Percentiles rank a stretch among this genome's conserved stretches.
phyloP scores from a whole-genome alignment of 1,139 yeast species.

The Schizosaccharomyces versatilis region DNA sequence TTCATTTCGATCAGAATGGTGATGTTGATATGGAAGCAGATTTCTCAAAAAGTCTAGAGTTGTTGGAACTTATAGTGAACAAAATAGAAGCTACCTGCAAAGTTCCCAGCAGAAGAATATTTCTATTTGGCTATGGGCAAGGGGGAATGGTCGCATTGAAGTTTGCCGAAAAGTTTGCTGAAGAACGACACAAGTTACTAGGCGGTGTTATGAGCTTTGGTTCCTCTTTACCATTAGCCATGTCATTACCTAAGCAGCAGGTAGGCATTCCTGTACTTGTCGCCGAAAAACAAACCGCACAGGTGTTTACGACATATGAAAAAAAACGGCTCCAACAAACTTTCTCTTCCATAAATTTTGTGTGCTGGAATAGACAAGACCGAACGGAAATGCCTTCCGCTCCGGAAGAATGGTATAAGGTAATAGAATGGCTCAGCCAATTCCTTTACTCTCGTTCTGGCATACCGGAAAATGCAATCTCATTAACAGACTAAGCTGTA shows the following conservation, averaged over 20 bases:
- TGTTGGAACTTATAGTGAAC: not conserved
- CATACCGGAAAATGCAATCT: not conserved
- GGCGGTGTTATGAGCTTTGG: constrained; percentile 2
- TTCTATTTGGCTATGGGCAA: constrained; percentile 1
- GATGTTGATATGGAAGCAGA: not conserved
- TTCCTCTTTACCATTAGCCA: not conserved
- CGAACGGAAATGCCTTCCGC: not conserved
- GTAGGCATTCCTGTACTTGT: not conserved
- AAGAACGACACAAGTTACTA: not conserved
- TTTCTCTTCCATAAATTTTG: not conserved
- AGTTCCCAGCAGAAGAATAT: not conserved
- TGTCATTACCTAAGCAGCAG: not conserved
- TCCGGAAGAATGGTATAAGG: not conserved
- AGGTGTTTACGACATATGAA: not conserved
- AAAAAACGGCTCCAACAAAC: not conserved
- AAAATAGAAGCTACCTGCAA: not conserved
- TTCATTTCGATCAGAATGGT: constrained; percentile 2
- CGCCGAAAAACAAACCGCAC: not conserved
- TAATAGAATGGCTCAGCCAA: not conserved
- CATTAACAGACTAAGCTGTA: not conserved
- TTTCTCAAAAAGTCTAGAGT: not conserved
- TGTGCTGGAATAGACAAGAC: not conserved
- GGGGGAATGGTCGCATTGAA: constrained; percentile 2
- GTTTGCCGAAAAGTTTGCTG: not conserved
- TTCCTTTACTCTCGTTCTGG: not conserved